Conservation (phyloP, 352 stramenopile genomes). For the Globisporangium splendens region DNA sequence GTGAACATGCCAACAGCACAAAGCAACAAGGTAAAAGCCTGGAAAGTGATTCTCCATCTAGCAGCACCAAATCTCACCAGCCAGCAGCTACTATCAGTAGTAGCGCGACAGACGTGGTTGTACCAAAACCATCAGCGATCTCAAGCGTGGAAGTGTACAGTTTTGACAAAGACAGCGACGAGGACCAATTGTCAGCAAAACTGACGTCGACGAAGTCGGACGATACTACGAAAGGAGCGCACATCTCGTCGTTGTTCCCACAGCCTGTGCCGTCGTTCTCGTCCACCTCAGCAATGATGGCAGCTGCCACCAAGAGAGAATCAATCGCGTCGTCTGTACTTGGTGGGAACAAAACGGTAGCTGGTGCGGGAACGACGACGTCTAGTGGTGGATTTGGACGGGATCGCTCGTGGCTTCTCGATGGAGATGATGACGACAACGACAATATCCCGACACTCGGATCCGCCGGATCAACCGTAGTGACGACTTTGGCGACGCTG, state of each 20-base stretch:
- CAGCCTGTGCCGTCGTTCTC: slow-evolving; percentile 12
- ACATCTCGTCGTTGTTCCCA: slow-evolving; percentile 11
- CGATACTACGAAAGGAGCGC: slow-evolving; percentile 2
- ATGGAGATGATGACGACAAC: slow-evolving; percentile 33
- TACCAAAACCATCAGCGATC: background rate
- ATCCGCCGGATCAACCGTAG: background rate
- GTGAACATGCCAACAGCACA: slow-evolving; percentile 19
- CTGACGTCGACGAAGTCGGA: background rate
- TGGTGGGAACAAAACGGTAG: background rate
- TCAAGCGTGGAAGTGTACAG: slow-evolving; percentile 45
- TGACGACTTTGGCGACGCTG: background rate
- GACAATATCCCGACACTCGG: background rate
- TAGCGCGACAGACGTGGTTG: no score
- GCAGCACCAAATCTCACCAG: background rate
- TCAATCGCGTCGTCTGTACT: background rate
- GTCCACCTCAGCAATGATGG: slow-evolving; percentile 4
- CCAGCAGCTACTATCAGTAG: background rate
- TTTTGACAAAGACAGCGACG: slow-evolving; percentile 42
- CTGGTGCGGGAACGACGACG: slow-evolving; percentile 9
- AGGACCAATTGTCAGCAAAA: slow-evolving; percentile 9
- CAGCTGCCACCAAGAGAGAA: background rate
- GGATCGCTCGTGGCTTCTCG: slow-evolving; percentile 54
- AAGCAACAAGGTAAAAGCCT: slow-evolving; percentile 1
- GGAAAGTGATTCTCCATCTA: no score
- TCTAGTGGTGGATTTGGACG: slow-evolving; percentile 37